phyloP scores from a whole-genome alignment of 2,329 filamentous ascomycete genomes.

The Camillea tinctor region DNA sequence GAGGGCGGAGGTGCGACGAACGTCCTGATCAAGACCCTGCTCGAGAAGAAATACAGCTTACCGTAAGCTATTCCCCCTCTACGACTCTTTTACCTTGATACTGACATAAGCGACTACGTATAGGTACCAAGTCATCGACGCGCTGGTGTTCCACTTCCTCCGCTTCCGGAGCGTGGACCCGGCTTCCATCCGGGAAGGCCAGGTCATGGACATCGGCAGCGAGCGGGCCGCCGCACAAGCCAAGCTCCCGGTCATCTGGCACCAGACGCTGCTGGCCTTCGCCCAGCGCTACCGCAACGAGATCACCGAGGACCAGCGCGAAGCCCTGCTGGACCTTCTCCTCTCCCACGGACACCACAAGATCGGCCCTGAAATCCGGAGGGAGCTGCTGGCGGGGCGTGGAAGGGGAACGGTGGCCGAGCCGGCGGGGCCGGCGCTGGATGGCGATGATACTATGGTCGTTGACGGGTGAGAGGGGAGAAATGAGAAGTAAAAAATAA shows the following conservation, averaged over 20 bases:
- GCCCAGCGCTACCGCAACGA: constrained; percentile 94
- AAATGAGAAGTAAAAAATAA: neutral
- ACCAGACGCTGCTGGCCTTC: constrained; percentile 89
- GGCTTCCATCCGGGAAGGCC: constrained; percentile 50
- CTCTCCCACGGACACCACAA: constrained; percentile 80
- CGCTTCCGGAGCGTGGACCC: constrained; percentile 76
- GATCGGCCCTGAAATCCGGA: constrained; percentile 87
- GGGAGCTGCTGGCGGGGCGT: constrained; percentile 83
- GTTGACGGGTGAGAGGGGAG: constrained; percentile 46
- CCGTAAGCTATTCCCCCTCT: constrained; percentile 72
- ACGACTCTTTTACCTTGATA: neutral
- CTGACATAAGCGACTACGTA: constrained; percentile 3
- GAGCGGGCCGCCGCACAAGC: constrained; percentile 49
- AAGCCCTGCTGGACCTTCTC: constrained; percentile 84
- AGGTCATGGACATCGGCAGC: constrained; percentile 52
- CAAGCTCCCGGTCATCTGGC: constrained; percentile 91
- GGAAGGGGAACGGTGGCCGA: constrained; percentile 75
- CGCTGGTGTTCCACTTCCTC: constrained; percentile 93
- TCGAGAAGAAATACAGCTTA: constrained; percentile 96
- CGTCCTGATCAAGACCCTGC: constrained; percentile 86
- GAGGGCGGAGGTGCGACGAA: constrained; percentile 92
- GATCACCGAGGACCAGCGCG: constrained; percentile 91
- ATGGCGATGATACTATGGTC: constrained; percentile 92
- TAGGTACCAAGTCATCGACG: constrained; percentile 86
- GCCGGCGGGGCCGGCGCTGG: constrained; percentile 51